Conservation (phyloP, 176 grass and related monocot genomes). For the Juncus effusus region DNA sequence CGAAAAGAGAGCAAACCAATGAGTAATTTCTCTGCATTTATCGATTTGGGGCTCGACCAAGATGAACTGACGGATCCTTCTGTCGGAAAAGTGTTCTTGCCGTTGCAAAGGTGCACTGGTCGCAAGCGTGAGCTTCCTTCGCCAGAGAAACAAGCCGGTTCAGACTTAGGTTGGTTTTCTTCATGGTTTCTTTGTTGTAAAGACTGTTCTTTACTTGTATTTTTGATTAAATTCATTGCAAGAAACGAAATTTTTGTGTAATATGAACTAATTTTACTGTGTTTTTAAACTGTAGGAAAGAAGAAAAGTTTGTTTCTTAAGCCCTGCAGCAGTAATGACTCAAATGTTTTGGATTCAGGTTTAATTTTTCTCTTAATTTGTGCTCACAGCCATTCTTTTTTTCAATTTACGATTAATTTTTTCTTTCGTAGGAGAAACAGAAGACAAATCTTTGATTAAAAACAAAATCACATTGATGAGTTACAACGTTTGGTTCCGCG, state of each 20-base stretch:
- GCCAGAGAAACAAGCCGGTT: slow-evolving; percentile 3
- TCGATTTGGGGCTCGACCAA: slow-evolving; percentile 40
- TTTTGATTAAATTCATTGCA: background rate
- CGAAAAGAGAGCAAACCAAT: background rate
- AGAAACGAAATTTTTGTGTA: background rate
- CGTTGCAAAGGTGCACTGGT: slow-evolving; percentile 26
- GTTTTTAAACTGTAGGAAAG: slow-evolving; percentile 19
- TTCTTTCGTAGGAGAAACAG: slow-evolving; percentile 21
- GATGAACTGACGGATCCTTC: slow-evolving; percentile 36
- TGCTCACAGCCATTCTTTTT: background rate
- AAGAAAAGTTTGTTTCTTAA: slow-evolving; percentile 16
- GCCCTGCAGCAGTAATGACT: slow-evolving; percentile 15
- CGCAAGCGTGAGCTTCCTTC: slow-evolving; percentile 30
- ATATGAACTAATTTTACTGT: slow-evolving; percentile 5
- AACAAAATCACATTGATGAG: slow-evolving; percentile 67
- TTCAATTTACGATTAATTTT: slow-evolving; percentile 12
- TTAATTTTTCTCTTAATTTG: background rate
- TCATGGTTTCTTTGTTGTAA: background rate
- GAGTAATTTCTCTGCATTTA: background rate
- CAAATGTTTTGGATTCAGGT: slow-evolving; percentile 23
- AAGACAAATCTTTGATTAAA: slow-evolving; percentile 20
- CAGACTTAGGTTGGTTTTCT: background rate
- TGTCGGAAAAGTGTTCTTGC: slow-evolving; percentile 52
- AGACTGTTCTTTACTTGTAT: slow-evolving; percentile 25
- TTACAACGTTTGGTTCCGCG: slow-evolving; percentile 92